phyloP scores from a whole-genome alignment of 2,329 filamentous ascomycete species.

The Fusarium agapanthi region DNA sequence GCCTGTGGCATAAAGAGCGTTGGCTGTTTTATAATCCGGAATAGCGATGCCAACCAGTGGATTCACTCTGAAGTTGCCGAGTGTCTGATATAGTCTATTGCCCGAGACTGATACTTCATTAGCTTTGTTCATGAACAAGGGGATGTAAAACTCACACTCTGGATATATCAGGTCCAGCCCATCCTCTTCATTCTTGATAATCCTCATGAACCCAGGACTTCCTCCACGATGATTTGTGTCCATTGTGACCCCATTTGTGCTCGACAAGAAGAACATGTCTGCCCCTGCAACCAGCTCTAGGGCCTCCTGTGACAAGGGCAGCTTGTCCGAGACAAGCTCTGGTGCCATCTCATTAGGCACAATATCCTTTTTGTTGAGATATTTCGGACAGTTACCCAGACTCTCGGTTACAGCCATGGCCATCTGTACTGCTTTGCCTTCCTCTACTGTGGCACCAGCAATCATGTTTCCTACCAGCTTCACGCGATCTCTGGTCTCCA shows the following conservation, averaged over 20 bases:
- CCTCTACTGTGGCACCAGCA: conserved; percentile 63
- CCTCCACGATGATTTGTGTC: conserved; percentile 87
- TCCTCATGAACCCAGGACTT: conserved; percentile 74
- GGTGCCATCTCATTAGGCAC: conserved; percentile 57
- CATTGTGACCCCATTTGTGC: conserved; percentile 73
- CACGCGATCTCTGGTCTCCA: conserved; percentile 67
- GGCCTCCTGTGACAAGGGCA: conserved; percentile 62
- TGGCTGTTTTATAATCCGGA: conserved; percentile 76
- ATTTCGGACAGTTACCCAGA: conserved; percentile 87
- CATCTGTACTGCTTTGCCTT: conserved; percentile 58
- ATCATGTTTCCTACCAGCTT: conserved; percentile 78
- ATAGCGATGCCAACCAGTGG: conserved; percentile 75
- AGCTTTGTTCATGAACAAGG: background rate
- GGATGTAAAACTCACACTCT: conserved; percentile 62
- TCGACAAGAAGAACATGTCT: conserved; percentile 83
- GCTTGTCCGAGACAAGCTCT: conserved; percentile 54
- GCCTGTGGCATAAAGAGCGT: conserved; percentile 80
- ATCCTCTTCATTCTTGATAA: conserved; percentile 64
- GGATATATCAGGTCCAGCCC: conserved; percentile 72
- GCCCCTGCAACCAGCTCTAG: conserved; percentile 67
- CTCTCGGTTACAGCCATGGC: conserved; percentile 76
- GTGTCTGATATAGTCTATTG: conserved; percentile 83
- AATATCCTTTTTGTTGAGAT: conserved; percentile 79
- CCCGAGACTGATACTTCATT: conserved; percentile 65
- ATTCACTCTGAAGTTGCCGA: conserved; percentile 77